A percentile compares a stretch with the other conserved stretches of the same genome.
Conservation (phyloP, 495 filamentous ascomycete genomes). For the Aspergillus wentii region DNA sequence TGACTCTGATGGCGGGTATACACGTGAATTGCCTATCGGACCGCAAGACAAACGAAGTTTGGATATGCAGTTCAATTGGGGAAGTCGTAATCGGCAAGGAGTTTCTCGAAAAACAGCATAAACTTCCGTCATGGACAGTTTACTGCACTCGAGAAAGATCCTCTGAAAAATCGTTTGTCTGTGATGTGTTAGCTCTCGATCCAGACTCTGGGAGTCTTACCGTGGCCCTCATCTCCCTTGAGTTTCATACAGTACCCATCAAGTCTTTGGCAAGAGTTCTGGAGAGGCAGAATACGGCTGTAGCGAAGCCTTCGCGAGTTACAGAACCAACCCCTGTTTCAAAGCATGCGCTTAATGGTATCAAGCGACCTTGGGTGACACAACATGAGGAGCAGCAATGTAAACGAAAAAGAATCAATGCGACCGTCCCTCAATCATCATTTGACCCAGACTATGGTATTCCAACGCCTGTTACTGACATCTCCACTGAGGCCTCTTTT, state of each 20-base stretch:
- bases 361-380: no score
- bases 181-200: not conserved
- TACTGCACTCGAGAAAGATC: constrained; percentile 9
- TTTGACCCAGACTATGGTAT: no score
- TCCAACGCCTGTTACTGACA: no score
- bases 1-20: constrained; percentile 35
- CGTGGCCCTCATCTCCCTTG: not conserved
- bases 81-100: constrained; percentile 1
- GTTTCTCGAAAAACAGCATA: constrained; percentile 1
- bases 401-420: no score
- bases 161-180: not conserved
- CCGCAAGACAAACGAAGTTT: constrained; percentile 16
- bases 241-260: not conserved
- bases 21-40: constrained; percentile 29
- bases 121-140: constrained; percentile 5
- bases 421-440: no score
- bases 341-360: no score
- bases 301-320: not conserved
- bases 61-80: constrained; percentile 17
- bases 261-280: not conserved
- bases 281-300: not conserved
- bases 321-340: constrained; percentile 13
- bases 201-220: constrained; percentile 4
- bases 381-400: no score
- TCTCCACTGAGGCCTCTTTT: no score